Evolutionary conservation across 2,329 filamentous ascomycete genomes (phyloP), one percentile per base, ranked within the genome.

Genomic region (Fusarium illudens): DNA sequence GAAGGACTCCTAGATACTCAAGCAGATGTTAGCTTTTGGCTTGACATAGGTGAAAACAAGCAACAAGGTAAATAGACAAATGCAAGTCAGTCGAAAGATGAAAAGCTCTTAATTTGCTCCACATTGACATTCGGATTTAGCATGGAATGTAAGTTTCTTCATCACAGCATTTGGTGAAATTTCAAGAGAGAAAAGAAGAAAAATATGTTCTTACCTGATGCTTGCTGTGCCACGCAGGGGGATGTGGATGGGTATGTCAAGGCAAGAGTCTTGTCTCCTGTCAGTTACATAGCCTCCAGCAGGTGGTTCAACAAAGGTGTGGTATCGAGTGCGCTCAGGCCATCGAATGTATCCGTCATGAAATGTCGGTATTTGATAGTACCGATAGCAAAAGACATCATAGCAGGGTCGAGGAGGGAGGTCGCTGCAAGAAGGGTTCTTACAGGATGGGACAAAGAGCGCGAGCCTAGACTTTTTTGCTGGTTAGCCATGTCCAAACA

Each of bases 21-120:
- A 67, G 65, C 64, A 58, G 42, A 60, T 65, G 68, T 71, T 70
- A 75, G 73, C 71, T 69, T 53, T 51, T 58, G 48, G 46, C 64
- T 60, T 58, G 17, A 39, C 46, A 50, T 58, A 58, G 29, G 30
- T 60, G 19, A 2, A 52, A 34, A 62, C 63, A 71, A 54, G 65
- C 46, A 70, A 67, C 33, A 67, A 52, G 19, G 58, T 58, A 68
- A 64, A 68, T 68, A 66, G 52, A 67, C 67, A 71, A 73, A 73
- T 78, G 76, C 75, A 77, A 77, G 81, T 92, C 90, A 92, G 89
- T 86, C 86, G 90, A 92, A 92, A 92, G 90, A 92, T 92, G 90
- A 92, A 92, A 92, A 92, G 89, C 86, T 88, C 86, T 85, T 86
- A 84, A 82, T 84, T 87, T 83, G 81, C 82, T 91, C 88, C 86